These are phyloP conservation scores for Epithele typhae DNA, from an alignment of 768 basidiomycete species.

Conservation along the genomic window DNA sequence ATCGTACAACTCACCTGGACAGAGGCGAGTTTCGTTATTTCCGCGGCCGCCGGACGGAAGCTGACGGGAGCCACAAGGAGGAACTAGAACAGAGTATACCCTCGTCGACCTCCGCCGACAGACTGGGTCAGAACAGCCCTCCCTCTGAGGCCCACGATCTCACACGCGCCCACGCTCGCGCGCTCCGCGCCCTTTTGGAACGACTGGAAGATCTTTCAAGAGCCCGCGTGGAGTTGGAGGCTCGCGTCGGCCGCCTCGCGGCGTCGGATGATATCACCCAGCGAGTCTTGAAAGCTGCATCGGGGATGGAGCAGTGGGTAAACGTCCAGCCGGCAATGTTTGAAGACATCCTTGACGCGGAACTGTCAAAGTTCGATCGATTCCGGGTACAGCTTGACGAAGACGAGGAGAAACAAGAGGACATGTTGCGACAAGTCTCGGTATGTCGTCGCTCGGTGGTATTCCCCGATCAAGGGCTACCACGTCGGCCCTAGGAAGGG, in stretches of 20 bases:
- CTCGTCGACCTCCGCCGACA: constrained; percentile 47
- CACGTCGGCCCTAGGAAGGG: too few species aligned
- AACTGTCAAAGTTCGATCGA: constrained; percentile 77
- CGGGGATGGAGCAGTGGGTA: constrained; percentile 57
- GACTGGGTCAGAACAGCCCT: background rate
- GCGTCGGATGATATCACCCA: constrained; percentile 71
- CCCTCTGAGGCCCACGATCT: background rate
- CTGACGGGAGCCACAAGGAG: constrained; percentile 40
- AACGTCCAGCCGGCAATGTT: constrained; percentile 86
- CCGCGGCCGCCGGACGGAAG: background rate
- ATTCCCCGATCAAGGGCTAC: background rate
- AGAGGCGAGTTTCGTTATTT: constrained; percentile 34
- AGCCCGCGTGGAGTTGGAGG: constrained; percentile 56
- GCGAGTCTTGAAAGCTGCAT: constrained; percentile 61
- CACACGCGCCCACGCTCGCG: constrained; percentile 63
- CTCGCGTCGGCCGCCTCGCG: constrained; percentile 57
- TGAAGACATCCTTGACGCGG: constrained; percentile 74
- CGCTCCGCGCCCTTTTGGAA: constrained; percentile 71
- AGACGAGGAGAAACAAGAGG: constrained; percentile 56
- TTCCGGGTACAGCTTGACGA: constrained; percentile 52
- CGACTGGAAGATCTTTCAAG: constrained; percentile 69
- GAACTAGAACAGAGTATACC: constrained; percentile 67
- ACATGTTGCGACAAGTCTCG: constrained; percentile 63
- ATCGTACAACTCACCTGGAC: constrained; percentile 70
- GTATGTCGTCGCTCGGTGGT: constrained; percentile 35